Base-by-base conservation (phyloP, 805 yeast species). In the Hanseniaspora hatyaiensis region DNA sequence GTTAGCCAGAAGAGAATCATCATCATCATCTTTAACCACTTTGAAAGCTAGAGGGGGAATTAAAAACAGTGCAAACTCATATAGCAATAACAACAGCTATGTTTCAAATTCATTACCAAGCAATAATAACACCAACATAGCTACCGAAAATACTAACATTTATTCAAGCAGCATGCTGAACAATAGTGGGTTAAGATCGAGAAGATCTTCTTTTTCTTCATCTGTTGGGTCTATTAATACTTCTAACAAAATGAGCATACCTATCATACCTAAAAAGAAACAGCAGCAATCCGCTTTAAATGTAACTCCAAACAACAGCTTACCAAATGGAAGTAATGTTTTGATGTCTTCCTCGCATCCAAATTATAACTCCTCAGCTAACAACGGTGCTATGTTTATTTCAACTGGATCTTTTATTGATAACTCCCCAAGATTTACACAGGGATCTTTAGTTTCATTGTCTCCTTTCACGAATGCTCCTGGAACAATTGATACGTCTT, bases 241-340 rank as follows among this genome's bases (percentile, higher is more conserved):
- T 8, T 56, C 65, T 1, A 56, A 61, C 33, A 56, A 65, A 15
- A 39, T 39, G 22, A 55, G 59, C 44, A 62, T 63, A 2, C 65
- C 66, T 1, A 63, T 63, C 23, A 47, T 63, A 34, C 66, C 67
- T 2, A 63, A 61, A 50, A 64, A 64, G 20, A 24, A 36, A 26
- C 29, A 26, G 11, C 29, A 26, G 29, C 29, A 26, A 26, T 26
- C 6, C 18, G 18, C 29, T 36, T n/a, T 20, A 26, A 22, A n/a
- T 8, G 3, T 23, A 12, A 34, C 47, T 11, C 39, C 47, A 18
- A 42, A 28, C 15, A 42, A 42, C 34, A 42, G 30, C 6, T 18
- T 16, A 15, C 26, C 37, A 11, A 22, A 22, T 18, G 39, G 31
- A 37, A 29, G 36, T 23, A 43, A 29, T 16, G 16, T 43, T 29